Evolutionary conservation across 768 basidiomycete species (phyloP), one percentile per base, ranked within the genome.

Genomic region (Auricularia cornea): DNA sequence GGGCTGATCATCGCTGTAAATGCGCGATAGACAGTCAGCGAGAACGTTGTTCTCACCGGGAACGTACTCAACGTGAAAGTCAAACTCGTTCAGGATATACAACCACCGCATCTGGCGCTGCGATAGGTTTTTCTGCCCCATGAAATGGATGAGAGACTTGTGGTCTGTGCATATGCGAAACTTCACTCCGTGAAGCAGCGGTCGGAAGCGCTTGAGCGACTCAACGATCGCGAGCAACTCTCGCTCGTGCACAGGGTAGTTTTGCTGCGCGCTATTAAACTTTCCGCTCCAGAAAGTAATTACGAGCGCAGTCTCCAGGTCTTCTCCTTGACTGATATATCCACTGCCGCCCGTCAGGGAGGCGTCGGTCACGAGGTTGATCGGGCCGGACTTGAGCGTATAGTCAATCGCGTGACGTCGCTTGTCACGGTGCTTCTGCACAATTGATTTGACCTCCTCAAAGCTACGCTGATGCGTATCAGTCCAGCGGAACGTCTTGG

Each of bases 241-340:
- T 62, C 76, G 73, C 61, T 80, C 71, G 61, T 79, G 78, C 0
- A 72, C 69, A 0, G 75, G 75, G 59, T 79, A 80, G 59, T 77
- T 76, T 12, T 33, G 48, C 32, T 62, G 30, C 1, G 61, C 52
- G 4, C 41, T 48, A n/a, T 30, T 62, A 3, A 62, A 56, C 33
- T 62, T 62, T 23, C 31, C 52, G 3, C 48, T 54, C 44, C 44
- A 56, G n/a, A 62, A 62, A 26, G 61, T 54, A 20, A 56, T 32
- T 20, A 40, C 30, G 11, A 29, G 44, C 32, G 33, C 44, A 3
- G 61, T 54, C 20, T 56, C n/a, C 16, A 30, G 8, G 12, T 62
- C 61, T 3, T 56, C 26, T 5, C 61, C 61, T 29, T 62, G 61
- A 16, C 61, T 29, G 3, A 54, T 18, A 23, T 54, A 32, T 33